Evolutionary conservation across 441 rosid species (phyloP).

Genomic region (Eruca vesicaria): DNA sequence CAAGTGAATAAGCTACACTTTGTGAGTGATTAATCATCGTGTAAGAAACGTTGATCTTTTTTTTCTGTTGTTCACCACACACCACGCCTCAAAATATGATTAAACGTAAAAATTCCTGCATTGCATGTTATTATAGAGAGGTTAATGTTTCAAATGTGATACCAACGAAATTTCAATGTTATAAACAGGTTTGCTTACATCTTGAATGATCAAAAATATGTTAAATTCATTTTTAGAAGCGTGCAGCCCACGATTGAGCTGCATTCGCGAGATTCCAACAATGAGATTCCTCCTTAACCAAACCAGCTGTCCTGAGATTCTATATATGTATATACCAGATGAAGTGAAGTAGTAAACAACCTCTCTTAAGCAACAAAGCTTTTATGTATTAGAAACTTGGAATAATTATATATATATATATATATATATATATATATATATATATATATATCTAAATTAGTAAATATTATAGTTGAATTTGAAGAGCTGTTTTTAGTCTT

Average conservation of each 20-base stretch:
- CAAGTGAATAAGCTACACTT: slow-evolving; percentile 21
- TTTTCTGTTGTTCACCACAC: background rate
- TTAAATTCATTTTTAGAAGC: background rate
- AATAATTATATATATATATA: background rate
- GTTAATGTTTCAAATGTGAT: background rate
- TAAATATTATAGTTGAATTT: background rate
- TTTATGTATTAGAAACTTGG: background rate
- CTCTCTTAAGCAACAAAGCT: background rate
- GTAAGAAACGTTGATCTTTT: background rate
- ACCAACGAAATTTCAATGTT: background rate
- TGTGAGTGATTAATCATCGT: background rate
- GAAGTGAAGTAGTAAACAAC: background rate
- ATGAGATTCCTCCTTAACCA: slow-evolving; percentile 32
- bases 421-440: no score
- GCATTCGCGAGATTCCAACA: slow-evolving; percentile 48
- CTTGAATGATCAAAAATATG: slow-evolving; percentile 9
- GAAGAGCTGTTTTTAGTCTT: background rate
- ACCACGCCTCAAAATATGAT: background rate
- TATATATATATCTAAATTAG: background rate
- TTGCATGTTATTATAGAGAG: background rate
- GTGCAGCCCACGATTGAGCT: slow-evolving; percentile 41
- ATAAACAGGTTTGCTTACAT: background rate
- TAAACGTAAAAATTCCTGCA: background rate
- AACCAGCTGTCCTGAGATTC: slow-evolving; percentile 60
- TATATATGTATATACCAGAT: background rate